Conservation (phyloP, 257 asterid species). For the Solanum pimpinellifolium region DNA sequence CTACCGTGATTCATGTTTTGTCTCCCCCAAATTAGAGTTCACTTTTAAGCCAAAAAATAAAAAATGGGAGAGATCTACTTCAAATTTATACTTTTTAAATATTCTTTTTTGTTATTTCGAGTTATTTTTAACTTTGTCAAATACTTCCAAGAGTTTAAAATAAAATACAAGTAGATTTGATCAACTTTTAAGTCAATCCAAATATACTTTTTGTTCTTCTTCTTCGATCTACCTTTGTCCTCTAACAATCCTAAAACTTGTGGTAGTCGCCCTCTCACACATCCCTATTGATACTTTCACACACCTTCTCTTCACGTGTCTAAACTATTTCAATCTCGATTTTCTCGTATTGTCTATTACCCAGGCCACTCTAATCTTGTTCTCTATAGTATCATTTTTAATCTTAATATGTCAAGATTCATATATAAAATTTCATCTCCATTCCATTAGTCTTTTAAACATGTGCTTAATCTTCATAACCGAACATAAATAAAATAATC, state of each 20-base stretch:
- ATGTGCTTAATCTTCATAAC: background rate
- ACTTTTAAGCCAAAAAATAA: no score
- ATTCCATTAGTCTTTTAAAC: no score
- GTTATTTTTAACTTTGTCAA: no score
- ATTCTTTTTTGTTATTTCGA: no score
- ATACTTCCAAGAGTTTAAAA: no score
- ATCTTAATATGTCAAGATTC: background rate
- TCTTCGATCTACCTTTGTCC: background rate
- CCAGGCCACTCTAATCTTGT: background rate
- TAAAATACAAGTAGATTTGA: no score
- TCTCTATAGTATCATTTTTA: background rate
- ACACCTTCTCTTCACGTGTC: background rate
- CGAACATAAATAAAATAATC: no score
- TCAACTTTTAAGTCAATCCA: no score
- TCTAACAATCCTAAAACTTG: background rate
- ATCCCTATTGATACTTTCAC: background rate
- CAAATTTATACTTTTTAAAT: no score
- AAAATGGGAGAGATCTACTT: no score
- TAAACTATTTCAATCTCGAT: background rate
- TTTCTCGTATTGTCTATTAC: background rate
- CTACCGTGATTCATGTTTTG: background rate
- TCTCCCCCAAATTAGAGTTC: background rate
- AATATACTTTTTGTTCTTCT: no score
- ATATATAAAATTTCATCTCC: fast-evolving
- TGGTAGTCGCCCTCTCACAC: background rate